Evolutionary conservation across 345 rosid species (phyloP), one percentile per base, ranked within the genome.

Genomic region (Linum usitatissimum): DNA sequence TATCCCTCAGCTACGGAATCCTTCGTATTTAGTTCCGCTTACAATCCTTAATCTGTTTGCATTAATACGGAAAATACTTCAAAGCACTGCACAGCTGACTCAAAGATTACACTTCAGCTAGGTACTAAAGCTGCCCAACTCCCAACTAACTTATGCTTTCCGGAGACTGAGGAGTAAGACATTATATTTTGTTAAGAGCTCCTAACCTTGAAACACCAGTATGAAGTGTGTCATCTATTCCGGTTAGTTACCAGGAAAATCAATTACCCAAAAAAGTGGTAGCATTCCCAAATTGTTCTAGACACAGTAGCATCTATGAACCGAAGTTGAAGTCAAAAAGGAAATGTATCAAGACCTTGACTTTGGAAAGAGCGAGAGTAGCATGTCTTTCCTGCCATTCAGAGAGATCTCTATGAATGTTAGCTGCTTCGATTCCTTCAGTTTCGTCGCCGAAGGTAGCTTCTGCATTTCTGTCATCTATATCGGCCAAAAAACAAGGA

Each of bases 371-470:
- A 6, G 78, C 79, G 15, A 85, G 79, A 66, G 70, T 55, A 12
- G 95, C 95, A 69, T 91, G 98, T 23, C 70, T 78, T 76, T 85
- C 85, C 70, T 86, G 89, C 98, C 98, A 91, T 19, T 84, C 79
- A 9, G 98, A 86, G 40, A 88, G 85, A 62, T 88, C 95, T 70
- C 72, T 75, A 51, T 82, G 70, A 40, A 77, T 74, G 75, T 72
- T 82, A 6, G 57, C 81, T 6, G 79, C 73, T 7, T 54, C 18
- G 18, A 30, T 17, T 34, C 21, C 20, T 18, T 42, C 21, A 60
- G 69, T 59, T 51, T 57, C 80, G 58, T 68, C 84, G 20, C 67
- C 57, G 23, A 54, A 55, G 49, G 36, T 70, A 54, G 59, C 69
- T 38, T 67, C 76, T 38, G 55, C 12, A 31, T 8, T 30, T 58